Evolutionary conservation across 2,329 filamentous ascomycete genomes (phyloP), one percentile per base, ranked within the genome.

Genomic region (Beauveria asiatica): DNA sequence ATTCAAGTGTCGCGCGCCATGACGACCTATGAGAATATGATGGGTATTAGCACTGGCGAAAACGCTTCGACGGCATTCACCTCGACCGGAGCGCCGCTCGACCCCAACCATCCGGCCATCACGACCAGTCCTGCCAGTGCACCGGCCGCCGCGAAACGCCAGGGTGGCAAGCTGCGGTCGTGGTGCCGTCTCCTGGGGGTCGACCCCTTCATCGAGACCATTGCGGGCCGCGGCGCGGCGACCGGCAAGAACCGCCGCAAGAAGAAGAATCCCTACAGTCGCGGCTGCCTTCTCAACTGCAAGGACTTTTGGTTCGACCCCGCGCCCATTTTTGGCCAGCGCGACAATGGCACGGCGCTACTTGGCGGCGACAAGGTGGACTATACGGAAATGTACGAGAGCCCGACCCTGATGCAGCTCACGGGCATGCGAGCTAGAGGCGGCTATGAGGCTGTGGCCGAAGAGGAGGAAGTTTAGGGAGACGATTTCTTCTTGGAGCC

Each of bases 1-100:
- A 81, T 97, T 55, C 94, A 99, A 71, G 87, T 99, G 56, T 89
- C 92, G 0, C 86, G 92, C 63, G 95, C 92, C 61, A 88, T 96
- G 79, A 99, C 94, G 1, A 99, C 94, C 0, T 97, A 90, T 74
- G 94, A 99, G 74, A 96, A 92, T 73, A 97, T 99, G 92, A 86
- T 87, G 64, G 88, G 90, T 55, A 82, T 92, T 63, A 82, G 85
- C 61, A 80, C 88, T 63, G 70, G 70, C 5, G 30, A 56, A 17
- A 84, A 86, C 1, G 77, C 92, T 37, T 86, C 86, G 7, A 85
- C 87, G 0, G 89, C 89, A 57, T 85, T 96, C 67, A 87, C 91
- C 1, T 90, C 91, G 1, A 89, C 90, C 13, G 87, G 85, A 27
- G 86, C 87, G 1, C 86, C 89, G 21, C 80, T 95, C 1, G 84